phyloP scores from a whole-genome alignment of 352 stramenopile genomes.

The Aphanomyces cochlioides region DNA sequence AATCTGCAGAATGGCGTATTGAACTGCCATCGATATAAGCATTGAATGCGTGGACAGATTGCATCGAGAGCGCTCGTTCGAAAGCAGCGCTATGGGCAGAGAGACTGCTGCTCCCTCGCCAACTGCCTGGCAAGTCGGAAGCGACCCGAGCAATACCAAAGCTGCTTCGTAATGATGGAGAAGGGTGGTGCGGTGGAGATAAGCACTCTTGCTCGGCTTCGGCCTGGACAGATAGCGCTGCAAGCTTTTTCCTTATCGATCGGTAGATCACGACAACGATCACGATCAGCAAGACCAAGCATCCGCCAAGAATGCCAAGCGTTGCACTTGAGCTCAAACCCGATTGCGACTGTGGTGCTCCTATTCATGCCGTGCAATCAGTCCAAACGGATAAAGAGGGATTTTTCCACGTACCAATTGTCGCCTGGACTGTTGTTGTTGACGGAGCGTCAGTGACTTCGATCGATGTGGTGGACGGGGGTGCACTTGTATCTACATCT shows the following conservation, averaged over 20 bases:
- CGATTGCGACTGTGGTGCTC: not conserved
- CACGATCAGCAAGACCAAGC: not conserved
- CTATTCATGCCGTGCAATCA: too few species aligned
- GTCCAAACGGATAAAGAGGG: too few species aligned
- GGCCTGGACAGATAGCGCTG: constrained; percentile 1
- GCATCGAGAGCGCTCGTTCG: not conserved
- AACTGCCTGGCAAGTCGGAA: not conserved
- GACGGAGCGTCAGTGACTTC: too few species aligned
- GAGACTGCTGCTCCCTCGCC: constrained; percentile 1
- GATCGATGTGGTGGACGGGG: too few species aligned
- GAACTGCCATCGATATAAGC: too few species aligned
- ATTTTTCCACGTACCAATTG: not conserved
- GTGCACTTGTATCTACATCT: too few species aligned
- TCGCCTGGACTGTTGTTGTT: not conserved
- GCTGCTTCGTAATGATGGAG: not conserved
- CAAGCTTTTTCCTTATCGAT: constrained; percentile 4
- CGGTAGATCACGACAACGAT: not conserved
- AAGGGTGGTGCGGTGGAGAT: not conserved
- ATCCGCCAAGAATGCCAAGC: constrained; percentile 7
- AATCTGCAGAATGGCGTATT: too few species aligned
- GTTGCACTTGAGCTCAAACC: not conserved
- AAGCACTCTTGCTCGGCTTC: constrained; percentile 7
- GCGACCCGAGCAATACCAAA: not conserved
- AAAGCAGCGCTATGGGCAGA: not conserved
- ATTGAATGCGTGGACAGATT: not conserved